A percentile compares a stretch with the other conserved stretches of the same genome.
Evolutionary conservation across 179 eudicot species (phyloP).

Genomic region (Patellifolia procumbens): DNA sequence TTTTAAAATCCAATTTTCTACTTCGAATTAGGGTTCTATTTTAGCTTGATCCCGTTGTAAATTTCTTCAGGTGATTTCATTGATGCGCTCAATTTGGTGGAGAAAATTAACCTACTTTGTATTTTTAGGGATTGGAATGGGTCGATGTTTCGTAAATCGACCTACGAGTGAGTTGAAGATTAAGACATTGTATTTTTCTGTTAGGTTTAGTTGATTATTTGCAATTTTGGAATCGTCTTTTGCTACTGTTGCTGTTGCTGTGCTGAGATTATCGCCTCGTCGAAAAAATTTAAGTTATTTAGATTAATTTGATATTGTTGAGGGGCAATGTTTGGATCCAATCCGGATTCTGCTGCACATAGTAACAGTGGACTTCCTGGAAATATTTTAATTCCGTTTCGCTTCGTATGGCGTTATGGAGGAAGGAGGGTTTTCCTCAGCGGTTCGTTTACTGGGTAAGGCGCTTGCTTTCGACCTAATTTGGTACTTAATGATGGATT

Average conservation of each 20-base stretch:
- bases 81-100: slow-evolving; percentile 17
- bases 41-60: slow-evolving; percentile 18
- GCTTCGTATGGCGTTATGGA: slow-evolving; percentile 89
- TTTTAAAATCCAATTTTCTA: neutral
- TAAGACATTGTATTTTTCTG: slow-evolving; percentile 25
- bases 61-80: slow-evolving; percentile 8
- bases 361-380: slow-evolving; percentile 43
- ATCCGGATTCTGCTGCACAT: slow-evolving; percentile 43
- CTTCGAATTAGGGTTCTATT: slow-evolving; percentile 27
- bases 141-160: slow-evolving; percentile 22
- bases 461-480: slow-evolving; percentile 1
- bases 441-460: slow-evolving; percentile 83
- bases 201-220: slow-evolving; percentile 17
- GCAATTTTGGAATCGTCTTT: neutral
- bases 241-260: slow-evolving; percentile 1
- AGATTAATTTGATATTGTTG: neutral
- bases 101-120: neutral
- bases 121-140: slow-evolving; percentile 12
- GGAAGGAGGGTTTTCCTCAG: slow-evolving; percentile 71
- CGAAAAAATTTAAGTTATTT: neutral
- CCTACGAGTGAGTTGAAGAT: slow-evolving; percentile 14
- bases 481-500: slow-evolving; percentile 8
- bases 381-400: slow-evolving; percentile 49
- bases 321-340: slow-evolving; percentile 54
- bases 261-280: slow-evolving; percentile 7